Evolutionary conservation across 192 early-diverging fungal genomes (phyloP).

Genomic region (Gryganskiella cystojenkinii): DNA sequence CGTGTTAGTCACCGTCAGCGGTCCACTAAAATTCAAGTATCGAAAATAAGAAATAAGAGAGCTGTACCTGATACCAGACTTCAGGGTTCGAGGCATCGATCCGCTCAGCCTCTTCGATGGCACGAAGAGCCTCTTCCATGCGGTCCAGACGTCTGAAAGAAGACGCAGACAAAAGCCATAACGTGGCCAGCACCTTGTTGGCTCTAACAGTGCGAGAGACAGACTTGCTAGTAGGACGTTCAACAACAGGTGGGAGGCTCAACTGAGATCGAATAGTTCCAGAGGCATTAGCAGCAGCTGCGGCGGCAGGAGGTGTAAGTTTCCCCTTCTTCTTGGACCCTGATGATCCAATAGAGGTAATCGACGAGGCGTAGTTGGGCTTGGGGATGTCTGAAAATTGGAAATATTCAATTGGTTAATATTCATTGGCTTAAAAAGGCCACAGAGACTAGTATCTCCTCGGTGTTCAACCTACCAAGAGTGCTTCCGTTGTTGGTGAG

Average conservation of each 20-base stretch:
- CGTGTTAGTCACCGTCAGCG: background rate
- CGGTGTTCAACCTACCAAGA: slow-evolving; percentile 19
- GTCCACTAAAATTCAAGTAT: background rate
- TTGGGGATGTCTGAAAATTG: slow-evolving; percentile 35
- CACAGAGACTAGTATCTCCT: no score
- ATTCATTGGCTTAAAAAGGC: no score
- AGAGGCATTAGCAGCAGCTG: slow-evolving; percentile 44
- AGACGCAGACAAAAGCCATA: slow-evolving; percentile 63
- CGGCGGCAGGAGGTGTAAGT: slow-evolving; percentile 31
- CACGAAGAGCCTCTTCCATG: slow-evolving; percentile 59
- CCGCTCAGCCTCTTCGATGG: slow-evolving; percentile 63
- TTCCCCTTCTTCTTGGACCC: slow-evolving; percentile 17
- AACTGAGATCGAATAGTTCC: slow-evolving; percentile 20
- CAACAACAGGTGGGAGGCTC: slow-evolving; percentile 21
- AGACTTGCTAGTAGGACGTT: slow-evolving; percentile 43
- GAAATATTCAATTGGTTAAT: background rate
- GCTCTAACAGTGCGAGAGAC: slow-evolving; percentile 53
- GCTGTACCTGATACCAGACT: slow-evolving; percentile 59
- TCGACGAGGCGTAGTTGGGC: slow-evolving; percentile 39
- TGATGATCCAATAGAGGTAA: slow-evolving; percentile 42
- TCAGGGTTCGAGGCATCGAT: slow-evolving; percentile 57
- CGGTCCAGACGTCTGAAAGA: slow-evolving; percentile 54
- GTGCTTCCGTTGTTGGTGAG: slow-evolving; percentile 18
- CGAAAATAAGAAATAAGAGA: no score
- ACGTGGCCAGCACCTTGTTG: slow-evolving; percentile 43